Percentiles rank a stretch among this genome's conserved stretches.
Evolutionary conservation across 164 flowering plant genomes (phyloP).

Genomic region (Sedum album): DNA sequence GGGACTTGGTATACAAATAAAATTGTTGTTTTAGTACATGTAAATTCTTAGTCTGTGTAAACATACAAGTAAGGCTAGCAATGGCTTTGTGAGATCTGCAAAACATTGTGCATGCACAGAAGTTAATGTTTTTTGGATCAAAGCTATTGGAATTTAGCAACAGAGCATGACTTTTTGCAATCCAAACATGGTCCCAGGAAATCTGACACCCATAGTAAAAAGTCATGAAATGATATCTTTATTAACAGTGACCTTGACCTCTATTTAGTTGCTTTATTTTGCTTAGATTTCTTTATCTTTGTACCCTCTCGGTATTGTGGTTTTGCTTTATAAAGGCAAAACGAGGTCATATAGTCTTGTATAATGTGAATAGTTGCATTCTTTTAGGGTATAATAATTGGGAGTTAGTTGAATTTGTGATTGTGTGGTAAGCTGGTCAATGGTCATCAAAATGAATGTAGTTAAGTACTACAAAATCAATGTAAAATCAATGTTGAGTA

Average conservation of each 20-base stretch:
- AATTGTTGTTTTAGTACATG: background rate
- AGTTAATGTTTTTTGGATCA: background rate
- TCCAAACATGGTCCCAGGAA: background rate
- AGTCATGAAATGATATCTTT: constrained; percentile 1
- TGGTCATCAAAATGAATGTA: background rate
- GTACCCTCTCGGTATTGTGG: background rate
- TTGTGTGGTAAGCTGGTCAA: background rate
- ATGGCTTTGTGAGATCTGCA: background rate
- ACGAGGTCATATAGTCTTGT: background rate
- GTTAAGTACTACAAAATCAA: no score
- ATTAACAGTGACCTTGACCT: background rate
- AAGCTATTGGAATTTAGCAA: background rate
- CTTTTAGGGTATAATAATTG: no score
- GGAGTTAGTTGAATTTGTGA: no score
- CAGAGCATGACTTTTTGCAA: background rate
- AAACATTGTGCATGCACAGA: background rate
- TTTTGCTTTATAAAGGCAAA: background rate
- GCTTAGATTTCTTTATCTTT: background rate
- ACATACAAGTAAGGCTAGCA: background rate
- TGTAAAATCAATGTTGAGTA: no score
- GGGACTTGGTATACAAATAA: background rate
- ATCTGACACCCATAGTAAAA: background rate
- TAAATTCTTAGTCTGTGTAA: background rate
- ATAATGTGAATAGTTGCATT: background rate
- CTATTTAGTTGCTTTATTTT: background rate